These are phyloP conservation scores for Sparassis latifolia DNA, from an alignment of 1,284 basidiomycete species.

Conservation along the genomic window DNA sequence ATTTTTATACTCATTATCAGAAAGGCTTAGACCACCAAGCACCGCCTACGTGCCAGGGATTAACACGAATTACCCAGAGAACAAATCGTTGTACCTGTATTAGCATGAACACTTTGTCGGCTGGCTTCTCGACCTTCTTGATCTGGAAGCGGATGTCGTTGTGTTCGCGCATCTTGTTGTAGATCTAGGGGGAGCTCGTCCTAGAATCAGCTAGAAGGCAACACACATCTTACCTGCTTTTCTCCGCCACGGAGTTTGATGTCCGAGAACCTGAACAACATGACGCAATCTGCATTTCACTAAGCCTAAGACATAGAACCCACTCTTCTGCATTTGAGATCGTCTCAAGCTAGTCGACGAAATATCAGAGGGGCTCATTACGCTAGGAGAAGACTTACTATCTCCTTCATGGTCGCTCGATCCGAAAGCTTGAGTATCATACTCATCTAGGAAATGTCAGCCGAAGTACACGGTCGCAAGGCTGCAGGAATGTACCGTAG, in stretches of 20 bases:
- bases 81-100: constrained; percentile 46
- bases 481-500: constrained; percentile 40
- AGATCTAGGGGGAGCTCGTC: constrained; percentile 33
- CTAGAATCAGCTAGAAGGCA: not conserved
- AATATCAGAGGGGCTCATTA: too few relatives aligned
- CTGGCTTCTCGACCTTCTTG: constrained; percentile 58
- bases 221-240: constrained; percentile 42
- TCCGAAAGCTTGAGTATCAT: constrained; percentile 54
- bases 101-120: constrained; percentile 67
- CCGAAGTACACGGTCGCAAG: not conserved
- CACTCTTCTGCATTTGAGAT: constrained; percentile 68
- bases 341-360: constrained; percentile 47
- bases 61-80: not conserved
- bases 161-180: constrained; percentile 61
- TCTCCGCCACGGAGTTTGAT: constrained; percentile 64
- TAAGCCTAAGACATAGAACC: constrained; percentile 8
- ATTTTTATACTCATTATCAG: constrained; percentile 56
- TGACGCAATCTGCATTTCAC: not conserved
- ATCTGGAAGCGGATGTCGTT: constrained; percentile 67
- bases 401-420: constrained; percentile 49
- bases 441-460: constrained; percentile 47
- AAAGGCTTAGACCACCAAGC: constrained; percentile 65
- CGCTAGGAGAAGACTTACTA: constrained; percentile 39
- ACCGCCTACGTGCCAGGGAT: constrained; percentile 46
- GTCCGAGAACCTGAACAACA: constrained; percentile 47